Evolutionary conservation across 1,284 basidiomycete genomes (phyloP), one percentile per base, ranked within the genome.

Genomic region (Earliella scabrosa): DNA sequence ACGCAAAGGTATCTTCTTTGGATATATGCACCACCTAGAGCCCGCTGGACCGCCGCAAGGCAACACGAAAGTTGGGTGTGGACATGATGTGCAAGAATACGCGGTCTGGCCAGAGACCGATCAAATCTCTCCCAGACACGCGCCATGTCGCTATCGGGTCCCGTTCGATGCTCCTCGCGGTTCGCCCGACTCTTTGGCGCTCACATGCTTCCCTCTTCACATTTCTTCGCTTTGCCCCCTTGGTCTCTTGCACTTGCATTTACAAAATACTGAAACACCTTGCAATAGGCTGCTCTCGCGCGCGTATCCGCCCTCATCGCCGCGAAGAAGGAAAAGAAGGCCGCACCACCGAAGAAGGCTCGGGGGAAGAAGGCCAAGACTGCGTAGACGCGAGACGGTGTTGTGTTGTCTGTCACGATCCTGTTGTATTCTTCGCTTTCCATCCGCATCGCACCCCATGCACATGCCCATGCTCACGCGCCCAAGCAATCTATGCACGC

Each of bases 21-120:
- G n/a, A 7, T 7, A 59, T 36, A 63, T 54, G 71, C 73, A 75
- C 67, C 86, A 83, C 76, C 88, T 85, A 88, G 87, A 90, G 79
- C 72, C 73, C 70, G 68, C 75, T 76, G 73, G 72, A 76, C 64
- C 66, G 73, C 79, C 74, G 69, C 63, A 75, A 75, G 77, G 79
- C 75, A 73, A 60, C 71, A 84, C 85, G 88, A 90, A 86, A 80
- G 88, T 76, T 82, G 87, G 88, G 90, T 82, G 88, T 90, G 87
- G 90, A 91, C 86, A 89, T 76, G 88, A 85, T 82, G 70, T 92
- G 89, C 89, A 83, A 92, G 72, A 92, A 62, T 79, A 59, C 70
- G 70, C 71, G 67, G 66, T 70, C 73, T 70, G 70, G 67, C 61
- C 67, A 75, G 68, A 58, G 75, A 77, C 67, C 80, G 85, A 88